A percentile compares a stretch with the other conserved stretches of the same genome.
These are phyloP conservation scores for Gomphus bonarii DNA, from an alignment of 1,284 basidiomycete species.

Conservation along the genomic window DNA sequence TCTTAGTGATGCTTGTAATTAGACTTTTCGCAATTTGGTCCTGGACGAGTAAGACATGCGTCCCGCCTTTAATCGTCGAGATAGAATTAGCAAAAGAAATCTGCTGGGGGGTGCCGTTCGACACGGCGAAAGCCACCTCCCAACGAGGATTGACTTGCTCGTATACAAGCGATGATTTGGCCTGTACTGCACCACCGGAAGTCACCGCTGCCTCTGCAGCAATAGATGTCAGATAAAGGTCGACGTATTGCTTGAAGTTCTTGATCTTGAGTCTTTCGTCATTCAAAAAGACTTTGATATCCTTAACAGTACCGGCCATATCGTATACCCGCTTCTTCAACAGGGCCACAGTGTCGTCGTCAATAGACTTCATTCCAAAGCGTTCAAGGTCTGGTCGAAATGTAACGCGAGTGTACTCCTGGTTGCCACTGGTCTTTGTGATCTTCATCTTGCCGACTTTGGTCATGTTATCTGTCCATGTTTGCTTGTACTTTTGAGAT, in stretches of 20 bases:
- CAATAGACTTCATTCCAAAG: constrained; percentile 90
- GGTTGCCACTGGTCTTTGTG: constrained; percentile 76
- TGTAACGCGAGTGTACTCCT: constrained; percentile 92
- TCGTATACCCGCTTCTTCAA: constrained; percentile 96
- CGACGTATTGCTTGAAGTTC: constrained; percentile 96
- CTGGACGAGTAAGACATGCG: constrained; percentile 82
- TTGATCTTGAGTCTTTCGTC: constrained; percentile 90
- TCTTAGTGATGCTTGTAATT: constrained; percentile 80
- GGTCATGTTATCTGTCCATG: constrained; percentile 91
- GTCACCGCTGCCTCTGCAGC: constrained; percentile 54
- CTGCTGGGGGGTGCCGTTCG: constrained; percentile 84
- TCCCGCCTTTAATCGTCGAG: constrained; percentile 94
- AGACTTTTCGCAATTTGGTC: constrained; percentile 86
- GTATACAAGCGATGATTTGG: constrained; percentile 76
- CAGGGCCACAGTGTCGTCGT: constrained; percentile 85
- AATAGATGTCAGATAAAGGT: constrained; percentile 79
- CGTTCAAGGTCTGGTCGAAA: constrained; percentile 90
- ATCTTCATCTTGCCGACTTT: constrained; percentile 86
- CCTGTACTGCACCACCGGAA: constrained; percentile 63
- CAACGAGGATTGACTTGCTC: constrained; percentile 77
- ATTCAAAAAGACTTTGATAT: constrained; percentile 91
- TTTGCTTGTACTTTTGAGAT: constrained; percentile 90
- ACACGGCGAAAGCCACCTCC: constrained; percentile 95
- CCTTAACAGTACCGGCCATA: constrained; percentile 90
- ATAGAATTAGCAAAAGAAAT: constrained; percentile 99